Evolutionary conservation across 73 alveolate genomes (phyloP), one percentile per base, ranked within the genome.

Genomic region (Paramecium tetraurelia): DNA sequence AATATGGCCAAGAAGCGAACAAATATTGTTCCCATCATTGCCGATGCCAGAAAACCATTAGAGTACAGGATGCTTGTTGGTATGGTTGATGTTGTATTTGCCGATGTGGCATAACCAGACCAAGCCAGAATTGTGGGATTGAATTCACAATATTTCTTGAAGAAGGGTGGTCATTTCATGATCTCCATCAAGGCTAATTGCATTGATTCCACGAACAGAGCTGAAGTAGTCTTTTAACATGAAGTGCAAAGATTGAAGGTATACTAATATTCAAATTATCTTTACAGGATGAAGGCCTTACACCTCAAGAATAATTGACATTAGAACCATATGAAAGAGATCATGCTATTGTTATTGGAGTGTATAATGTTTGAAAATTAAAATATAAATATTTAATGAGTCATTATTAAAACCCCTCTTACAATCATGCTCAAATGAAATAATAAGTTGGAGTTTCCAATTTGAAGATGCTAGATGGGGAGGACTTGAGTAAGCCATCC

Each of bases 61-160:
- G 99, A 97, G 92, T 99, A 98, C 93, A 94, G 99, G 95, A 97
- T 98, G 99, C 97, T 98, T 58, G 99, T 98, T 44, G 99, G 99
- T 44, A 98, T 98, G 99, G 99, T 97, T 41, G 99, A 98, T 86
- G 98, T 95, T 88, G 96, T 98, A 92, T 99, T 99, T 93, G 99
- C 99, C 53, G 99, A 98, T 92, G 99, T 98, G 50, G 99, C 99
- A 9, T 98, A 98, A 93, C 99, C 99, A 33, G 99, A 98, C 95
- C 98, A 98, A 94, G 99, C 99, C 21, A 94, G 99, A 90, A 97
- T 98, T 93, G 88, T 98, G 43, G 99, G 97, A 1, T 86, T 97
- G 83, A 97, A 97, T 92, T 98, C 99, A 5, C 95, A 95, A 63
- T 93, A 95, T 96, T 98, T 95, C 97, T 89, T 98, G 87, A 98